A percentile compares a stretch with the other conserved stretches of the same genome.
phyloP scores from a whole-genome alignment of 139 green algal species.

The Chlorella sp. region DNA sequence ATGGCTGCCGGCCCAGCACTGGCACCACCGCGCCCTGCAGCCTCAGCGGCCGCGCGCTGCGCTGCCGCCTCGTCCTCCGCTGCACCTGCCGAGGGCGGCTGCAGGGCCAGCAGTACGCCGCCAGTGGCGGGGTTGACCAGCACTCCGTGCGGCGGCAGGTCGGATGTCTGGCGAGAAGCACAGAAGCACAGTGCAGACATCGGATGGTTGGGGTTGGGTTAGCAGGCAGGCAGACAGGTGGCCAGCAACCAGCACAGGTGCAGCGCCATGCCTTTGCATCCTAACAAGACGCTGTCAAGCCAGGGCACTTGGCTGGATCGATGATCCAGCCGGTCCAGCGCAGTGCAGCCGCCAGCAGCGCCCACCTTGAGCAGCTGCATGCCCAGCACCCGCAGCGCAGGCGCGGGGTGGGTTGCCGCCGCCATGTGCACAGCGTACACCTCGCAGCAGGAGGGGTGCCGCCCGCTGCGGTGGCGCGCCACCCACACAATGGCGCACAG shows the following conservation, averaged over 20 bases:
- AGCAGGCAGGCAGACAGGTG: background rate
- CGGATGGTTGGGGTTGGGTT: background rate
- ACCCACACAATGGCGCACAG: conserved; percentile 47
- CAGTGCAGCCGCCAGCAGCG: background rate
- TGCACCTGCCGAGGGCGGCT: conserved; percentile 29
- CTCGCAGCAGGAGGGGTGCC: conserved; percentile 40
- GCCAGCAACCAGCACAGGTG: background rate
- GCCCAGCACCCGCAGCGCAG: conserved; percentile 14
- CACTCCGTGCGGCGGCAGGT: conserved; percentile 51
- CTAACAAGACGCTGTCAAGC: background rate
- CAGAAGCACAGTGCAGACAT: rapidly evolving
- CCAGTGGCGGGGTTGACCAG: conserved; percentile 19
- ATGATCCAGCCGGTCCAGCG: too few relatives aligned
- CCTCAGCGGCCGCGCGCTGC: conserved; percentile 2
- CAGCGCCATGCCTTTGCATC: background rate
- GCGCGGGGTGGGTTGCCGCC: background rate
- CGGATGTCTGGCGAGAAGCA: conserved; percentile 8
- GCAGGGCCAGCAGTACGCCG: conserved; percentile 47
- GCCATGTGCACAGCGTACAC: conserved; percentile 37
- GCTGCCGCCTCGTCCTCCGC: background rate
- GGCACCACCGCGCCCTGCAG: background rate
- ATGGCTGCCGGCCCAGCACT: background rate
- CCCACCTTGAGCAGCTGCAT: conserved; percentile 47
- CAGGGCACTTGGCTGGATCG: too few relatives aligned
- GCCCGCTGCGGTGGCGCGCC: conserved; percentile 12